Evolutionary conservation across 2,329 filamentous ascomycete species (phyloP).

Genomic region (Xylariales sp.): DNA sequence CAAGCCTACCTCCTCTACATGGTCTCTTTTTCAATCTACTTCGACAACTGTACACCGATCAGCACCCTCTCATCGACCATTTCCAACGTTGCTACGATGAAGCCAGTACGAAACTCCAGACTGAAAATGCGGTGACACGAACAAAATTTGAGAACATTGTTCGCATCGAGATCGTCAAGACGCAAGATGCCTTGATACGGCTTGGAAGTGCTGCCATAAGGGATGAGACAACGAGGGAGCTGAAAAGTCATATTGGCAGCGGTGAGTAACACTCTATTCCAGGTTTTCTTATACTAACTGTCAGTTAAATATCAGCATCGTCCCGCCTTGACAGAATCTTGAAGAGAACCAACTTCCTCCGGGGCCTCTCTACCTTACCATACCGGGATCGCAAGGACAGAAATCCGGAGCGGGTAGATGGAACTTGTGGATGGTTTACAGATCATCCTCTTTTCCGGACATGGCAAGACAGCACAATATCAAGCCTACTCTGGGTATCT

Average conservation of each 20-base stretch:
- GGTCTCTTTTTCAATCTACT: constrained; percentile 11
- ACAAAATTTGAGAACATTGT: too few species aligned
- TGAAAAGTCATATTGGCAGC: too few species aligned
- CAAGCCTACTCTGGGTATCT: constrained; percentile 30
- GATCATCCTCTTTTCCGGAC: constrained; percentile 10
- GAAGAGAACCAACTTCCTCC: background rate
- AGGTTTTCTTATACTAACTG: too few species aligned
- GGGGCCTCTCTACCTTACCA: background rate
- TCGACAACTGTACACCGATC: constrained; percentile 3
- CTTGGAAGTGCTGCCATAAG: too few species aligned
- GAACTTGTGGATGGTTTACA: constrained; percentile 16
- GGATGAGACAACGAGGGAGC: too few species aligned
- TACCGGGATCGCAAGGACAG: constrained; percentile 15
- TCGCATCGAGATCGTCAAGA: background rate
- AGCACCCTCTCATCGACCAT: background rate
- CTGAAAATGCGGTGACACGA: too few species aligned
- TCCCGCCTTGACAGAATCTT: background rate
- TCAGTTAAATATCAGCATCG: background rate
- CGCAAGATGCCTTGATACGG: background rate
- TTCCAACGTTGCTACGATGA: background rate
- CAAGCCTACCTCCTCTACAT: background rate
- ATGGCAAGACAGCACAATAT: constrained; percentile 15
- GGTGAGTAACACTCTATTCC: too few species aligned
- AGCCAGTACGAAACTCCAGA: too few species aligned
- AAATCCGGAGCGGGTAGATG: constrained; percentile 11